phyloP scores from a whole-genome alignment of 345 rosid genomes.

The Psidium guajava region DNA sequence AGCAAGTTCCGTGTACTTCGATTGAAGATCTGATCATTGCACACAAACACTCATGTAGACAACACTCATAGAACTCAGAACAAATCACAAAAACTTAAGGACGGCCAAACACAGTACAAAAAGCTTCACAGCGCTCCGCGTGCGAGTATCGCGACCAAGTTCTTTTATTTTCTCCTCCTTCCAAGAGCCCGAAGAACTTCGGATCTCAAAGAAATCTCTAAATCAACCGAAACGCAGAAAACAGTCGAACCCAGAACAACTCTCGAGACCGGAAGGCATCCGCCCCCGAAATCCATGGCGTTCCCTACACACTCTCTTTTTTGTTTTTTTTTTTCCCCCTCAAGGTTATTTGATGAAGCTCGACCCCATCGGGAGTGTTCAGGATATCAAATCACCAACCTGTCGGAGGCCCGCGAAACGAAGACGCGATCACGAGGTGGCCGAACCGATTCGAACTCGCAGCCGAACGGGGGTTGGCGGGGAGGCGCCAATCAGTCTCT shows the following conservation, averaged over 20 bases:
- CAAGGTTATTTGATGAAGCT: too few species aligned
- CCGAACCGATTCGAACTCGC: too few species aligned
- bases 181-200: too few species aligned
- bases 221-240: background rate
- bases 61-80: background rate
- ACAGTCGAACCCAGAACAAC: background rate
- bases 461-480: too few species aligned
- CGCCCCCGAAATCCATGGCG: background rate
- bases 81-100: background rate
- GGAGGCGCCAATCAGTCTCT: too few species aligned
- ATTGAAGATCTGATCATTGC: background rate
- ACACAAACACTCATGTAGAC: background rate
- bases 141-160: background rate
- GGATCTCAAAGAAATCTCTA: background rate
- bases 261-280: background rate
- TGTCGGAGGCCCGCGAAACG: background rate
- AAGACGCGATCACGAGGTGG: background rate
- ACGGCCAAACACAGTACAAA: background rate
- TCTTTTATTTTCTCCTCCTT: background rate
- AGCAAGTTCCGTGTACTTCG: background rate
- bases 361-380: background rate
- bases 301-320: background rate
- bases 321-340: background rate
- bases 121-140: background rate
- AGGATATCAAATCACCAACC: background rate